Base-by-base conservation (phyloP, 495 filamentous ascomycete species). In the Penicillium crystallinum region DNA sequence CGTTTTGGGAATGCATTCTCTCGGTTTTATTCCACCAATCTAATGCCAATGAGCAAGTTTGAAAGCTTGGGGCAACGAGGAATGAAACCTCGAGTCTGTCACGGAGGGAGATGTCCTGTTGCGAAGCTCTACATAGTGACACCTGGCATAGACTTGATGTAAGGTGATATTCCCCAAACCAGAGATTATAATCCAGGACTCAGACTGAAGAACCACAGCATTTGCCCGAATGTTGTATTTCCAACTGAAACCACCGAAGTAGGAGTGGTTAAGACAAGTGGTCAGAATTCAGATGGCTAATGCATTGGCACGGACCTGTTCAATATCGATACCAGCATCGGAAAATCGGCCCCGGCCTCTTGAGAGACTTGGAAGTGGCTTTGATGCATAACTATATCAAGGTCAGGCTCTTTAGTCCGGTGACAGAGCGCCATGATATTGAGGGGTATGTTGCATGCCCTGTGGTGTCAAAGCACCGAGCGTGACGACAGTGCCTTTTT, bases 401-500 rank as follows among this genome's bases (percentile, higher is more conserved):
- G 15, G 33, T 50, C 47, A 50, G 47, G 30, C 25, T 5, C 21
- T 34, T 2, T 6, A 23, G 38, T 42, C 48, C 7, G 37, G 48
- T 50, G 48, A 50, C 17, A 19, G 14, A 18, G 19, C n/a, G 19
- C 41, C 25, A 45, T 30, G 9, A 38, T 6, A 11, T 11, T 34
- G 48, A 50, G 48, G 48, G 48, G 38, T 50, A 40, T 31, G 36
- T 49, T 34, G 37, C 48, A 50, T 50, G 7, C 23, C 7, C 23
- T 7, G 23, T 27, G 19, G 19, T 39, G 46, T 41, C 27, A 33
- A 50, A 42, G 29, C 30, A 37, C 47, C 11, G 0, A 31, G 47
- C 48, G 48, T 50, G 47, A 50, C n/a, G 15, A n/a, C 14, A 15
- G 18, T 17, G 43, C 8, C 29, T 29, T 35, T 34, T 45, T n/a